Base-by-base conservation (phyloP, 805 yeast genomes). In the Candida argentea region DNA sequence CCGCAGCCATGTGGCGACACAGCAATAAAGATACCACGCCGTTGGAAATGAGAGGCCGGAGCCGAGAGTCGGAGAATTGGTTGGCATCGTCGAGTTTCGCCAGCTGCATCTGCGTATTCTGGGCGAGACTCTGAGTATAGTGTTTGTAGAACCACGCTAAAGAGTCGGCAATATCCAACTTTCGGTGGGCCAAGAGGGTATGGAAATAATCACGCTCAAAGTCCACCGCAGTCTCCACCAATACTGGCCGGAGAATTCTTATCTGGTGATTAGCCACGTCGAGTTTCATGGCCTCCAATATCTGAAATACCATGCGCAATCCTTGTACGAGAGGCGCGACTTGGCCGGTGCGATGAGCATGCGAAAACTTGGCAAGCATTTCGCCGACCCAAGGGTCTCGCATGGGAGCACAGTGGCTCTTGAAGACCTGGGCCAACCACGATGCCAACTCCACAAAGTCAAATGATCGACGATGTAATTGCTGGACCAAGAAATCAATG, bases 261-360 rank as follows among this genome's bases (percentile, higher is more conserved):
- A 89, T 83, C 55, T 87, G 95, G 48, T 87, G 95, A 55, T 87
- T 87, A 10, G 96, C 95, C 31, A 86, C 91, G 46, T 89, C 96
- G 36, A 87, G 63, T 51, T 87, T 89, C 94, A 87, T 86, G 7
- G 94, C 89, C 52, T 87, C 96, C 37, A 89, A 61, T 33, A 89
- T 79, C 34, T 81, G 77, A 47, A 87, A 84, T 6, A 83, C 67
- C 51, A 76, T 69, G 31, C 86, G 67, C 29, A 89, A 57, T 1
- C 93, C 95, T 19, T 75, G 83, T 17, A 83, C 80, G 22, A 86
- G 58, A 36, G 65, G 61, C 14, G 39, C 43, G 5, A 58, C 63
- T n/a, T 72, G 61, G 32, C 57, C 53, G 19, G 61, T 62, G n/a
- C 44, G 39, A 34, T 61, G 62, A 12, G 79, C 73, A 27, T 57